These are phyloP conservation scores for Rachicladosporium sp. DNA, from an alignment of 2,329 filamentous ascomycete species.

Conservation along the genomic window DNA sequence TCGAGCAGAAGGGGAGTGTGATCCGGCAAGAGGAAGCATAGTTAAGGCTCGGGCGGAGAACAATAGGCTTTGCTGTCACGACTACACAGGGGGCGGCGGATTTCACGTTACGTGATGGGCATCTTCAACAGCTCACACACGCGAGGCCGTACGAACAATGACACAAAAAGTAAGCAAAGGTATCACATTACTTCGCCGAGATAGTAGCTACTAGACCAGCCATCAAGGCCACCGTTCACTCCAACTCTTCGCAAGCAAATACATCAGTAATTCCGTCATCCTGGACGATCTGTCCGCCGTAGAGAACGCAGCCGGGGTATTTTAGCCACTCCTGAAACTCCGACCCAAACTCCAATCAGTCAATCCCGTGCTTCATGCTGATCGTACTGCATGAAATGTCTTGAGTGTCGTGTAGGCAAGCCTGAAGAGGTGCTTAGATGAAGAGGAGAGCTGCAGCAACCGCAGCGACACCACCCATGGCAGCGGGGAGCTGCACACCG, in stretches of 20 bases:
- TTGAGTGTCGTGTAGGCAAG: neutral
- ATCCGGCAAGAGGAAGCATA: no score
- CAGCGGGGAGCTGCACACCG: constrained; percentile 9
- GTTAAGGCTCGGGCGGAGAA: no score
- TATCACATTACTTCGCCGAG: constrained; percentile 6
- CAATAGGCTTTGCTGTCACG: no score
- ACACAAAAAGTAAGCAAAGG: no score
- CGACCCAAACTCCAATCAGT: constrained; percentile 1
- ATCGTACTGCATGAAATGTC: neutral
- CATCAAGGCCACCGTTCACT: constrained; percentile 4
- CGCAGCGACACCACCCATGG: constrained; percentile 11
- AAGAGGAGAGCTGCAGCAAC: constrained; percentile 12
- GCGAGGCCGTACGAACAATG: no score
- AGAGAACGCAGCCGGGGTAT: constrained; percentile 5
- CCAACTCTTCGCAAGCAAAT: constrained; percentile 4
- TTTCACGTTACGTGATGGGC: no score
- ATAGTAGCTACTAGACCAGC: constrained; percentile 1
- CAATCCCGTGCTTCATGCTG: constrained; percentile 1
- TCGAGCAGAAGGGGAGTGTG: constrained; percentile 38
- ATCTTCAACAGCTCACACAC: no score
- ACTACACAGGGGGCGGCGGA: no score
- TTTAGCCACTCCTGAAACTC: constrained; percentile 3
- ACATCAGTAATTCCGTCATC: constrained; percentile 1
- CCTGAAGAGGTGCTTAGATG: constrained; percentile 7
- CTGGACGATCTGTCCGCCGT: constrained; percentile 2